phyloP scores from a whole-genome alignment of 1,284 basidiomycete genomes.

The Leccinum variabile region DNA sequence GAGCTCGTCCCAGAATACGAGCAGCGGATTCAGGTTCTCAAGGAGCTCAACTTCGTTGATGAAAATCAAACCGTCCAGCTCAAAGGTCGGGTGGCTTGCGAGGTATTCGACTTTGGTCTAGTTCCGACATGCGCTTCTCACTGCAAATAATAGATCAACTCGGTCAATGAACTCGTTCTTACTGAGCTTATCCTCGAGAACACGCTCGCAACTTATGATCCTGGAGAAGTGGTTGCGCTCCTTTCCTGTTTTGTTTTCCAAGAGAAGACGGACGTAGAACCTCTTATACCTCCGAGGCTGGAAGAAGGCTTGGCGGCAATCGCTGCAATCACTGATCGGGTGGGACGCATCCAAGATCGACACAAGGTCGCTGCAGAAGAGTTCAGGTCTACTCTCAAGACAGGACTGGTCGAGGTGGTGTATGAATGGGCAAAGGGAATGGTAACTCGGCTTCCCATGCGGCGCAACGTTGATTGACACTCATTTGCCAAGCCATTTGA shows the following conservation, averaged over 20 bases:
- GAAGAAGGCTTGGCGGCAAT: slow-evolving; percentile 81
- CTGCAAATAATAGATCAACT: slow-evolving; percentile 88
- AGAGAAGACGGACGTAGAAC: slow-evolving; percentile 92
- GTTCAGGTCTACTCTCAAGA: slow-evolving; percentile 76
- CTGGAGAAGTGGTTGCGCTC: slow-evolving; percentile 96
- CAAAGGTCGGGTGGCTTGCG: slow-evolving; percentile 97
- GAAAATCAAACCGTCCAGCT: slow-evolving; percentile 92
- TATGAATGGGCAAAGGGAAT: slow-evolving; percentile 99
- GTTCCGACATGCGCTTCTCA: slow-evolving; percentile 52
- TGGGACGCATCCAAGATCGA: slow-evolving; percentile 76
- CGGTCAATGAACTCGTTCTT: slow-evolving; percentile 91
- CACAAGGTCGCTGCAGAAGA: slow-evolving; percentile 81
- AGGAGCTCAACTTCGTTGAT: slow-evolving; percentile 91
- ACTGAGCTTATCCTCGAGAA: slow-evolving; percentile 98
- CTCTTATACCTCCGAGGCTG: slow-evolving; percentile 75
- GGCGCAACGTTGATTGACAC: slow-evolving; percentile 1
- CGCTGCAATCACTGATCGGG: slow-evolving; percentile 77
- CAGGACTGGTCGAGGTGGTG: slow-evolving; percentile 92
- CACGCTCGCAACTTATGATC: slow-evolving; percentile 84
- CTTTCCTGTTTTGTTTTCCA: slow-evolving; percentile 97
- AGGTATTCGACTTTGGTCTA: slow-evolving; percentile 50
- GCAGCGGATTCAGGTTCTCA: slow-evolving; percentile 88
- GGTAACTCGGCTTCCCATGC: slow-evolving; percentile 49
- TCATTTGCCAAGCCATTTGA: slow-evolving; percentile 76
- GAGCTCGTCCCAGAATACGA: slow-evolving; percentile 98